These are phyloP conservation scores for Begonia fuchsioides DNA, from an alignment of 306 rosid genomes.

Conservation along the genomic window DNA sequence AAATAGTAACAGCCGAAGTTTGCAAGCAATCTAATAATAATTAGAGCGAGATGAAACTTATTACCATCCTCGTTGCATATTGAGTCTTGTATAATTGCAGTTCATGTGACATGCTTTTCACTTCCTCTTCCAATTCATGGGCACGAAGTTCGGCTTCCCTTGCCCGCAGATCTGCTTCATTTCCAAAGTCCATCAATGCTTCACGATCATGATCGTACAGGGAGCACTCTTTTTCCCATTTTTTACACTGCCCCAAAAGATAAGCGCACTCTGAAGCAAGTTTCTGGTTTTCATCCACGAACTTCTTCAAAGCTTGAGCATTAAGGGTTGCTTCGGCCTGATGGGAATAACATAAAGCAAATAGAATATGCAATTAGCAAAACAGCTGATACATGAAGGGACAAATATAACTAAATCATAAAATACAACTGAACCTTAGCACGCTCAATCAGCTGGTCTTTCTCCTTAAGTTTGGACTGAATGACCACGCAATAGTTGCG, in stretches of 20 bases:
- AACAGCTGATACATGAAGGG: not conserved
- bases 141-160: slow-evolving; percentile 56
- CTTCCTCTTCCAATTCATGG: slow-evolving; percentile 45
- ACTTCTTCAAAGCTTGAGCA: slow-evolving; percentile 73
- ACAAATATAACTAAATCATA: no score
- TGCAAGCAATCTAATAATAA: no score
- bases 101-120: slow-evolving; percentile 35
- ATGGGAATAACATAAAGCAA: not conserved
- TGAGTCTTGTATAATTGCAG: slow-evolving; percentile 23
- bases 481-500: slow-evolving; percentile 25
- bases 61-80: slow-evolving; percentile 33
- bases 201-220: slow-evolving; percentile 77
- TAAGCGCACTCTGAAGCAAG: slow-evolving; percentile 46
- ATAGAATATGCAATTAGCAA: not conserved
- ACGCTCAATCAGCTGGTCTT: slow-evolving; percentile 41
- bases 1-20: no score
- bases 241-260: slow-evolving; percentile 35
- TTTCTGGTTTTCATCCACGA: slow-evolving; percentile 68
- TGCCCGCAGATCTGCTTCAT: slow-evolving; percentile 84
- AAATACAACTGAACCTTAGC: slow-evolving; percentile 30
- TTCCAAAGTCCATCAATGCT: slow-evolving; percentile 86
- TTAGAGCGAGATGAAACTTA: not conserved
- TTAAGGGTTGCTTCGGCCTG: slow-evolving; percentile 68
- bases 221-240: slow-evolving; percentile 57
- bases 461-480: slow-evolving; percentile 41